phyloP scores from a whole-genome alignment of 1,284 basidiomycete species.

The Coniferiporia sulphurascens region DNA sequence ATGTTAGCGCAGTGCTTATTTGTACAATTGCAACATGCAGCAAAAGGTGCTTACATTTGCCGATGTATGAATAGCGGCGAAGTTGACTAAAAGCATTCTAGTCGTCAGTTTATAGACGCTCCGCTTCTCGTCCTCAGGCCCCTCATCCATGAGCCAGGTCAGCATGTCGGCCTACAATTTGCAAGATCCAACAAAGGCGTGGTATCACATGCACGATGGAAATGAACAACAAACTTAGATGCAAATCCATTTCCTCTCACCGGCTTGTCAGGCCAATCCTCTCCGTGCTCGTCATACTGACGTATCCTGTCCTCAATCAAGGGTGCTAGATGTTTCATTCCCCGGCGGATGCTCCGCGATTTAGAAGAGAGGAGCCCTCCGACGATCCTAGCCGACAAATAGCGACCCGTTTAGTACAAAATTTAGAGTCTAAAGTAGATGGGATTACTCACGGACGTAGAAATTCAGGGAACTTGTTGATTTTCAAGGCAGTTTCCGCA shows the following conservation, averaged over 20 bases:
- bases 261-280: slow-evolving; percentile 35
- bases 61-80: slow-evolving; percentile 31
- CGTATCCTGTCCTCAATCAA: slow-evolving; percentile 34
- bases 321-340: slow-evolving; percentile 30
- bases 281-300: slow-evolving; percentile 28
- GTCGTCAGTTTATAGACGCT: slow-evolving; percentile 19
- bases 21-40: too few species aligned
- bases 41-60: slow-evolving; percentile 24
- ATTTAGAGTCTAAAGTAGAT: too few species aligned
- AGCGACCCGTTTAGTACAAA: slow-evolving; percentile 14
- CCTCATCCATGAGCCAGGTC: slow-evolving; percentile 17
- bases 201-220: neutral
- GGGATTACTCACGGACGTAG: too few species aligned
- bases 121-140: slow-evolving; percentile 12
- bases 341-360: slow-evolving; percentile 16
- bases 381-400: slow-evolving; percentile 4
- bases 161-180: slow-evolving; percentile 13
- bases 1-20: too few species aligned
- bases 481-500: too few species aligned
- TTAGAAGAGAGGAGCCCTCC: neutral
- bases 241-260: slow-evolving; percentile 26
- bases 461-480: too few species aligned
- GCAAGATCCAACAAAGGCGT: too few species aligned
- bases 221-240: too few species aligned
- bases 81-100: slow-evolving; percentile 26